Evolutionary conservation across 1,284 basidiomycete species (phyloP).

Genomic region (Cryptococcus wingfieldii): DNA sequence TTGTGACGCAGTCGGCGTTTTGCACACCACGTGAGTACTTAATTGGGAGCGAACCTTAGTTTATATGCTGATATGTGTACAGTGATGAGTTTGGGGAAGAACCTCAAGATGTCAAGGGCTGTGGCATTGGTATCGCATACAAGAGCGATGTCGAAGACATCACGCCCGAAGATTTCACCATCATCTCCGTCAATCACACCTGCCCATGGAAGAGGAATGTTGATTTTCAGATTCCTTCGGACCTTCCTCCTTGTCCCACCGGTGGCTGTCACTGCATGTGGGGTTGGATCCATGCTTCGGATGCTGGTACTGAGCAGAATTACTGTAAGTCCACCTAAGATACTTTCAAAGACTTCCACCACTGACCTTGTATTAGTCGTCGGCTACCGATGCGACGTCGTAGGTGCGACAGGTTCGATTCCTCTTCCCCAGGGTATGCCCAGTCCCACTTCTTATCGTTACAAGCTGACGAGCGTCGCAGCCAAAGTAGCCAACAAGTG

Average conservation of each 20-base stretch:
- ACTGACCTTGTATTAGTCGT: conserved; percentile 20
- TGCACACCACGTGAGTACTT: conserved; percentile 28
- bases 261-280: conserved; percentile 42
- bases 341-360: too few species aligned
- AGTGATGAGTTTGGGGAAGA: conserved; percentile 24
- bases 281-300: conserved; percentile 35
- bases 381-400: conserved; percentile 40
- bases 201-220: conserved; percentile 41
- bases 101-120: conserved; percentile 38
- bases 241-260: conserved; percentile 40
- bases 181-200: conserved; percentile 31
- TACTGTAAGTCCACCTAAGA: too few species aligned
- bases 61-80: too few species aligned
- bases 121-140: conserved; percentile 31
- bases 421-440: conserved; percentile 34
- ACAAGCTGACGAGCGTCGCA: conserved; percentile 1
- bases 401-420: conserved; percentile 30
- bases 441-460: not conserved
- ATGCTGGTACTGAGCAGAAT: conserved; percentile 20
- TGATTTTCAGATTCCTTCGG: conserved; percentile 35
- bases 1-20: conserved; percentile 30
- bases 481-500: conserved; percentile 40
- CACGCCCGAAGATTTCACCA: conserved; percentile 35
- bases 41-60: too few species aligned
- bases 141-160: conserved; percentile 28